These are phyloP conservation scores for Hysterium pulicare DNA, from an alignment of 2,329 filamentous ascomycete genomes.

Conservation along the genomic window DNA sequence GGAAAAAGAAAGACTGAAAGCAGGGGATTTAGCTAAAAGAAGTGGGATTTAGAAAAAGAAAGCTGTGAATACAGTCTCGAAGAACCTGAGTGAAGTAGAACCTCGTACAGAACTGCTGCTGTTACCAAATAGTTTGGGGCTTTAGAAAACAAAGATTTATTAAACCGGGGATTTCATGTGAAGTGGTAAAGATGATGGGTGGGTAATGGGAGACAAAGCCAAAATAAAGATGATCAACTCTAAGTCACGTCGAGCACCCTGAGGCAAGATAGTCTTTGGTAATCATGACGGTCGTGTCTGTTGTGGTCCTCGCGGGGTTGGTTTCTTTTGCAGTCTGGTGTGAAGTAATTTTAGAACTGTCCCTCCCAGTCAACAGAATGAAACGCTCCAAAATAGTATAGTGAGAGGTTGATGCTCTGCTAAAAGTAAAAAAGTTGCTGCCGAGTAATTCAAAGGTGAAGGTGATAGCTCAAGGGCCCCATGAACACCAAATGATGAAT, in stretches of 20 bases:
- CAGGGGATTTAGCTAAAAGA: too few relatives aligned
- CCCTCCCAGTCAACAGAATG: slow-evolving; percentile 18
- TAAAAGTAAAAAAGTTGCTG: slow-evolving; percentile 10
- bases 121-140: neutral
- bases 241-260: slow-evolving; percentile 35
- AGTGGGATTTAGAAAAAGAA: too few relatives aligned
- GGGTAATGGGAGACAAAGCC: slow-evolving; percentile 10
- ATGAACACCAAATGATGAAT: slow-evolving; percentile 12
- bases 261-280: slow-evolving; percentile 38
- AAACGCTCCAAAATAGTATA: neutral
- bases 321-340: slow-evolving; percentile 23
- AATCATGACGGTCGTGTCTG: slow-evolving; percentile 34
- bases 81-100: neutral
- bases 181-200: neutral
- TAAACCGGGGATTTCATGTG: neutral
- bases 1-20: too few relatives aligned
- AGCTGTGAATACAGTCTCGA: too few relatives aligned
- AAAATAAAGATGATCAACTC: slow-evolving; percentile 35
- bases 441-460: neutral
- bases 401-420: slow-evolving; percentile 16
- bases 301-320: slow-evolving; percentile 28
- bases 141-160: neutral
- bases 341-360: slow-evolving; percentile 12
- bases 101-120: neutral
- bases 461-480: neutral